Conservation (phyloP, 192 early-diverging fungal species). For the Coemansia sp. region DNA sequence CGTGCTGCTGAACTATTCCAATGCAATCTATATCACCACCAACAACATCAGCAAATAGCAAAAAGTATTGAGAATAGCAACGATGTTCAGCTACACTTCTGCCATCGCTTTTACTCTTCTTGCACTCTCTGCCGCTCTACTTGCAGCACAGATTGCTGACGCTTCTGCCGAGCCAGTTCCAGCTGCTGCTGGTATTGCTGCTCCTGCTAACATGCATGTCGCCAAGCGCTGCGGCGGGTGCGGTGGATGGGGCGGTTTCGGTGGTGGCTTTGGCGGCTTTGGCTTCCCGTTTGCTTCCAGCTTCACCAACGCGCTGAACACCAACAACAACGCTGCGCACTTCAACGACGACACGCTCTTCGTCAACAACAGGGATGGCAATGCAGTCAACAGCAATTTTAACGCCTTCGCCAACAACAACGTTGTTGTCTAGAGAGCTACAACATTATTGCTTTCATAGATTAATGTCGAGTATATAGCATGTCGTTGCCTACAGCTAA, state of each 20-base stretch:
- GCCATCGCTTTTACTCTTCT: neutral
- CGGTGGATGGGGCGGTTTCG: neutral
- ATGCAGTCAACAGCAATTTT: constrained; percentile 7
- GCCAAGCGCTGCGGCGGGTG: neutral
- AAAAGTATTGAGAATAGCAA: neutral
- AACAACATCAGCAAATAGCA: neutral
- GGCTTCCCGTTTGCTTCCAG: constrained; percentile 13
- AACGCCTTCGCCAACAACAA: constrained; percentile 74
- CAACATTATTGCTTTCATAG: neutral
- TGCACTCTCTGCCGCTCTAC: neutral
- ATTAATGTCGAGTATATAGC: no score
- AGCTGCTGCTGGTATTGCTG: neutral
- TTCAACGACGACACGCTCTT: constrained; percentile 26
- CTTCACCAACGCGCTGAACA: constrained; percentile 13
- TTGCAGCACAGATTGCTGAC: neutral
- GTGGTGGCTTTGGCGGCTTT: neutral
- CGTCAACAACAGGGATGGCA: constrained; percentile 18
- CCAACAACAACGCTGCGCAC: constrained; percentile 11
- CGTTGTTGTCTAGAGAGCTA: constrained; percentile 52
- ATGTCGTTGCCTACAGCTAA: no score
- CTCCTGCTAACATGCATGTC: neutral
- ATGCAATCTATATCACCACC: neutral
- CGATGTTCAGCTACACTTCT: neutral
- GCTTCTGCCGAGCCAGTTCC: neutral
- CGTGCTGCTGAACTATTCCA: neutral